Percentiles rank a stretch among this genome's conserved stretches.
These are phyloP conservation scores for Xylariaceae sp. DNA, from an alignment of 2,329 filamentous ascomycete species.

Conservation along the genomic window DNA sequence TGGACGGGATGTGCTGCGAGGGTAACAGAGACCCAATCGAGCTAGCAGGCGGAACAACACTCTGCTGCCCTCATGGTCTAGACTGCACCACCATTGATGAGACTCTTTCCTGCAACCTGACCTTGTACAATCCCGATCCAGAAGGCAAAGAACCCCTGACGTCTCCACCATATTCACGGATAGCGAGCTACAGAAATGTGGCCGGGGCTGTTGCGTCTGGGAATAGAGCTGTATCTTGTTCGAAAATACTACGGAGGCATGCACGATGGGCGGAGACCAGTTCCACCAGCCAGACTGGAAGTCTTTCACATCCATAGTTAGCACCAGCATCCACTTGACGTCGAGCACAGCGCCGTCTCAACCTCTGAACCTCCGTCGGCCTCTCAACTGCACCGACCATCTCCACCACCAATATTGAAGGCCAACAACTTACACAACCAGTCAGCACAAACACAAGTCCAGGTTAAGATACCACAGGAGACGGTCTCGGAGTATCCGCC, in stretches of 20 bases:
- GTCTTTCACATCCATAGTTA: not conserved
- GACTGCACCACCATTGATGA: slow-evolving; percentile 1
- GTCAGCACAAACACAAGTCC: not conserved
- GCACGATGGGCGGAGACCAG: slow-evolving; percentile 10
- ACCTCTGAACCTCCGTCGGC: not conserved
- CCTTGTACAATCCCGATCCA: not conserved
- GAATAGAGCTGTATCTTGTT: slow-evolving; percentile 9
- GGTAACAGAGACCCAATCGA: not conserved
- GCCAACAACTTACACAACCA: not conserved
- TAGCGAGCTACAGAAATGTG: slow-evolving; percentile 1
- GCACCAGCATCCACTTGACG: not conserved
- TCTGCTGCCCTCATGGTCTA: slow-evolving; percentile 5
- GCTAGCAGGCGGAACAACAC: slow-evolving; percentile 8
- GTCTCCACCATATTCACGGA: not conserved
- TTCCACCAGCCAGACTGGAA: slow-evolving; percentile 4
- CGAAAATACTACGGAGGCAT: not conserved
- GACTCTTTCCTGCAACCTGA: slow-evolving; percentile 1
- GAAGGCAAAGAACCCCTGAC: not conserved
- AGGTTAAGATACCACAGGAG: not conserved
- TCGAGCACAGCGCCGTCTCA: not conserved
- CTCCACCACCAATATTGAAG: not conserved
- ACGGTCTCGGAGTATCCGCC: not conserved
- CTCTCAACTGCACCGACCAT: not conserved
- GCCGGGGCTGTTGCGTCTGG: slow-evolving; percentile 11
- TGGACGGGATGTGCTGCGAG: slow-evolving; percentile 5